Conservation (phyloP, 208 protist genomes). For the Trypanosoma melophagium region DNA sequence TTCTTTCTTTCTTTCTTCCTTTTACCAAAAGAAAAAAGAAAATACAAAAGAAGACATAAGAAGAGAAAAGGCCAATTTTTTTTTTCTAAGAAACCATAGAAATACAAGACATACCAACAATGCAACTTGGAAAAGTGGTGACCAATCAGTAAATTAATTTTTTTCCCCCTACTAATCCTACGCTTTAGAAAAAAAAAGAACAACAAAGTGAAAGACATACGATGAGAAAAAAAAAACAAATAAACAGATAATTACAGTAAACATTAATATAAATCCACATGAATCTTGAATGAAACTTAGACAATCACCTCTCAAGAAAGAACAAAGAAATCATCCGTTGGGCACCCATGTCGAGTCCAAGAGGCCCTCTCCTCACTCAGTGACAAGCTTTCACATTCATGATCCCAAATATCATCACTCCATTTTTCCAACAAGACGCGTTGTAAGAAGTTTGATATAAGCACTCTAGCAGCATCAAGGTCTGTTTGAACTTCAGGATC, state of each 20-base stretch:
- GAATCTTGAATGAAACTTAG: too few species aligned
- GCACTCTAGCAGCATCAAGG: constrained; percentile 16
- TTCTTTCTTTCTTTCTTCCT: not conserved
- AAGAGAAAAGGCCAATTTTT: too few species aligned
- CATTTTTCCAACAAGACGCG: constrained; percentile 1
- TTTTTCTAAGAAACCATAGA: not conserved
- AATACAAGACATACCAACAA: not conserved
- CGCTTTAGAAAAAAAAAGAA: too few species aligned
- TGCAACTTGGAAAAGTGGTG: too few species aligned
- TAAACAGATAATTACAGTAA: too few species aligned
- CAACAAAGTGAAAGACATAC: not conserved
- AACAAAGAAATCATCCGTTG: constrained; percentile 22
- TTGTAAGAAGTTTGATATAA: constrained; percentile 13
- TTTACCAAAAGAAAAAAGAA: not conserved
- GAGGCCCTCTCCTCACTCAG: constrained; percentile 16
- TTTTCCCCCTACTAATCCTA: too few species aligned
- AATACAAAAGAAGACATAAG: constrained; percentile 10
- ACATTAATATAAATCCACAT: too few species aligned
- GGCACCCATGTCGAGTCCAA: constrained; percentile 18
- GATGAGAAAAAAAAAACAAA: constrained; percentile 16
- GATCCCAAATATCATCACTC: constrained; percentile 16
- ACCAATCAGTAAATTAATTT: too few species aligned
- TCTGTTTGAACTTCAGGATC: constrained; percentile 5
- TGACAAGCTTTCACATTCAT: constrained; percentile 26
- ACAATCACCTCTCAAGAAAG: constrained; percentile 6